These are phyloP conservation scores for Pinus taeda DNA, from an alignment of 75 land plant genomes.

Conservation along the genomic window DNA sequence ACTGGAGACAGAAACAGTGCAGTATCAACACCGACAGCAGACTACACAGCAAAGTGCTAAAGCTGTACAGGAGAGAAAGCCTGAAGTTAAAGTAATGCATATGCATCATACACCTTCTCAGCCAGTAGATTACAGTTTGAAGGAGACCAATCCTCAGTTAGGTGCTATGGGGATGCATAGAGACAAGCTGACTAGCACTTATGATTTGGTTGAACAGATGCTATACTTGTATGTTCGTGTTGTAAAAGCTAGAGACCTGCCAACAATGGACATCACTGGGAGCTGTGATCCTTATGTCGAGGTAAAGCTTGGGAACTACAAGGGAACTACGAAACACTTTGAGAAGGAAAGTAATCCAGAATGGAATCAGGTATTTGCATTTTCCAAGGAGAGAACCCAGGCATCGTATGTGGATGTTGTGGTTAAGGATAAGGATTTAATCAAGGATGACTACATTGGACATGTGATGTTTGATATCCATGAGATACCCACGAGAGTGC, in stretches of 20 bases:
- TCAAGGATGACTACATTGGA: constrained; percentile 66
- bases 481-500: constrained; percentile 63
- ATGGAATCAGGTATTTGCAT: constrained; percentile 72
- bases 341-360: constrained; percentile 65
- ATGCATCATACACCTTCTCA: constrained; percentile 10
- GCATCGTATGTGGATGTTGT: constrained; percentile 48
- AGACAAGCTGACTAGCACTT: constrained; percentile 38
- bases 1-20: background rate
- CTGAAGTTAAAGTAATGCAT: constrained; percentile 12
- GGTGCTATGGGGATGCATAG: background rate
- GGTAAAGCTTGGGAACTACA: constrained; percentile 49
- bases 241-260: constrained; percentile 56
- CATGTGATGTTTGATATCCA: constrained; percentile 47
- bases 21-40: background rate
- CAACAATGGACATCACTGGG: constrained; percentile 50
- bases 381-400: constrained; percentile 62
- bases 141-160: constrained; percentile 24
- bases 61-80: constrained; percentile 6
- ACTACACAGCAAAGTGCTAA: constrained; percentile 13
- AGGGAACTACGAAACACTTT: constrained; percentile 45
- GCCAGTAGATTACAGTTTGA: constrained; percentile 16
- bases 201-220: constrained; percentile 85
- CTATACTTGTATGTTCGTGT: constrained; percentile 55
- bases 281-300: constrained; percentile 64
- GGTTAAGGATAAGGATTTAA: constrained; percentile 64